These are phyloP conservation scores for Escallonia rubra DNA, from an alignment of 129 eudicot genomes.

Conservation along the genomic window DNA sequence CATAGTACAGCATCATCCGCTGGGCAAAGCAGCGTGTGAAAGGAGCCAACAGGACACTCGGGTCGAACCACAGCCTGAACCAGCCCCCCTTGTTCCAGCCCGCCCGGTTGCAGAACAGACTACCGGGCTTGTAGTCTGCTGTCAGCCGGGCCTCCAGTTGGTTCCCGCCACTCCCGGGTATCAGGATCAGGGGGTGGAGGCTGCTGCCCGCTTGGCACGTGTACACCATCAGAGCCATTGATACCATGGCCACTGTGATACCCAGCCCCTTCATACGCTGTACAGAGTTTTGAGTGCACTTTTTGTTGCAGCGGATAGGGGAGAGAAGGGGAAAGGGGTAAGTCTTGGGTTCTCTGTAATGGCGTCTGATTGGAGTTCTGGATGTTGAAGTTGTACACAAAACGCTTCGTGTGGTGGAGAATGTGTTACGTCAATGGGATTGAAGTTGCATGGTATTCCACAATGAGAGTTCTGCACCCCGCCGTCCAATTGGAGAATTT, in stretches of 20 bases:
- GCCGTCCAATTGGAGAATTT: too few species aligned
- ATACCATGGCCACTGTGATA: slow-evolving; percentile 4
- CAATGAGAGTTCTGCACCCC: too few species aligned
- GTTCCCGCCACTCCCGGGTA: slow-evolving; percentile 92
- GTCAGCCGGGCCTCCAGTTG: slow-evolving; percentile 83
- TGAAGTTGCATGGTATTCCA: too few species aligned
- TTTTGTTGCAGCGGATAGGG: neutral
- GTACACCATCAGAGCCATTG: slow-evolving; percentile 24
- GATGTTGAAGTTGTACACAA: neutral
- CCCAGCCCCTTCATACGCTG: neutral
- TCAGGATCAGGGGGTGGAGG: slow-evolving; percentile 58
- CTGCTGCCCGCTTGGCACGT: slow-evolving; percentile 19
- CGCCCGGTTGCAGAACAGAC: slow-evolving; percentile 51
- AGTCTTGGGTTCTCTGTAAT: neutral
- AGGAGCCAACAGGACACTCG: slow-evolving; percentile 56
- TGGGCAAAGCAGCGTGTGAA: slow-evolving; percentile 53
- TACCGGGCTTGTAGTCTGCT: slow-evolving; percentile 40
- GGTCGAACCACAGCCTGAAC: slow-evolving; percentile 91
- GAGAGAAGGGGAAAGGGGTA: neutral
- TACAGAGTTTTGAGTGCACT: too few species aligned
- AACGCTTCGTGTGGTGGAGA: slow-evolving; percentile 7
- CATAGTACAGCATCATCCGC: slow-evolving; percentile 65
- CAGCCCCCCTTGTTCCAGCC: slow-evolving; percentile 54
- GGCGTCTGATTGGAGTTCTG: neutral
- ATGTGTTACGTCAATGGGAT: neutral